Evolutionary conservation across 2,329 filamentous ascomycete species (phyloP).

Genomic region (Magnaporthales sp.): DNA sequence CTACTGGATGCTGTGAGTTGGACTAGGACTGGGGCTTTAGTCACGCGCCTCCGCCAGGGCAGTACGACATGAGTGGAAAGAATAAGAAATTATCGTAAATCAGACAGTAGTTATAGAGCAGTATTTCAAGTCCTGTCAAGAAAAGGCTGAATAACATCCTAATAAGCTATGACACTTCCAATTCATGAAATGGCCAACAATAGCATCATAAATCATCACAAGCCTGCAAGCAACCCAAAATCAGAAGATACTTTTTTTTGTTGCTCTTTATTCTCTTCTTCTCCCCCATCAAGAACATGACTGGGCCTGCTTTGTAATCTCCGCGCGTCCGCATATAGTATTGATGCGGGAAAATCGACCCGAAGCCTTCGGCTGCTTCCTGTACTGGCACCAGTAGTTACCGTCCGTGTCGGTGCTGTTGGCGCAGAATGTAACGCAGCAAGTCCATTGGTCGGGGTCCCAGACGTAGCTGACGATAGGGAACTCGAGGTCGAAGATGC

Average conservation of each 20-base stretch:
- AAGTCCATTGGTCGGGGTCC: slow-evolving; percentile 14
- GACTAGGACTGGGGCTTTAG: too few species aligned
- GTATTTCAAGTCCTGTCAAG: too few species aligned
- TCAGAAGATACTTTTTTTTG: not conserved
- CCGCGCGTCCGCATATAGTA: slow-evolving; percentile 16
- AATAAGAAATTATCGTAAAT: too few species aligned
- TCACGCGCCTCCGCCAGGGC: too few species aligned
- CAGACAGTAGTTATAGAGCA: not conserved
- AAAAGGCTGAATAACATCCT: not conserved
- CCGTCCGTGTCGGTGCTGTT: slow-evolving; percentile 15
- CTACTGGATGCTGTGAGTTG: too few species aligned
- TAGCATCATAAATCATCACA: not conserved
- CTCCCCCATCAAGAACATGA: not conserved
- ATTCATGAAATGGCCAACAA: not conserved
- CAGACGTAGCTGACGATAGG: slow-evolving; percentile 16
- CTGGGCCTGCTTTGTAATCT: not conserved
- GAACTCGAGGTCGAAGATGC: slow-evolving; percentile 15
- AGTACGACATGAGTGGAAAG: too few species aligned
- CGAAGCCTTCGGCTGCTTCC: slow-evolving; percentile 10
- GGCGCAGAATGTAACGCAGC: slow-evolving; percentile 19
- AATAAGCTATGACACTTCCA: not conserved
- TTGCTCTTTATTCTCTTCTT: not conserved
- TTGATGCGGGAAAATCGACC: slow-evolving; percentile 15
- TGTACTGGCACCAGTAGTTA: slow-evolving; percentile 16
- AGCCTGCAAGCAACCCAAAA: not conserved